Base-by-base conservation (phyloP, 495 filamentous ascomycete species). In the Daldinia vernicosa region DNA sequence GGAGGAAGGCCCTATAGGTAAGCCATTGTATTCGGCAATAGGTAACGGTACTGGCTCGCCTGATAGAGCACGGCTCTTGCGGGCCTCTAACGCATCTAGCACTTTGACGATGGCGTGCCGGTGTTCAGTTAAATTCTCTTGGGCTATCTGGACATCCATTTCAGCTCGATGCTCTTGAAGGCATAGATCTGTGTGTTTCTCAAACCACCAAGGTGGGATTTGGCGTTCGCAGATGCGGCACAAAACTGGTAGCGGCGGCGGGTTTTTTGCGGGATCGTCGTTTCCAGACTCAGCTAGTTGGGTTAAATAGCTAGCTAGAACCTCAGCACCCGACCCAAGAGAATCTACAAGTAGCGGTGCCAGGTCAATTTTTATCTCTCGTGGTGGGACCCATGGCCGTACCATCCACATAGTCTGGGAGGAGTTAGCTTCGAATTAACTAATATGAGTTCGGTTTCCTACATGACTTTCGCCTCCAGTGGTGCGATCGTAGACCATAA, bases 201-300 rank as follows among this genome's bases (percentile, higher is more conserved):
- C 94, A 73, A 99, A 99, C 96, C 95, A 98, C 95, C 95, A 99
- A 15, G 95, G 93, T n/a, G 92, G 92, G 45, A 99, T 97, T 67
- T 97, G 93, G 51, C 96, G 92, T 76, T 99, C 95, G 75, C 95
- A 99, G 66, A 99, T 98, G 39, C 95, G 93, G 79, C 95, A 99
- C 27, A 99, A 87, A 8, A 98, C 91, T 1, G 94, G 93, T 6
- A 89, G 87, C 2, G 95, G 96, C 7, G 93, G 93, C n/a, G 93
- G 90, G 77, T 93, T 90, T 71, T 91, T 88, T 45, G 84, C 88
- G 19, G 92, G 91, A 75, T 98, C 95, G 35, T 91, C 92, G 32
- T 89, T 85, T 52, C 92, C 94, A 35, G 90, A 88, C 74, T 99
- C 96, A 24, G 96, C 93, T 55, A 99, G 82, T 50, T 88, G 88